These are phyloP conservation scores for Citeromyces matritensis DNA, from an alignment of 805 yeast genomes.

Conservation along the genomic window DNA sequence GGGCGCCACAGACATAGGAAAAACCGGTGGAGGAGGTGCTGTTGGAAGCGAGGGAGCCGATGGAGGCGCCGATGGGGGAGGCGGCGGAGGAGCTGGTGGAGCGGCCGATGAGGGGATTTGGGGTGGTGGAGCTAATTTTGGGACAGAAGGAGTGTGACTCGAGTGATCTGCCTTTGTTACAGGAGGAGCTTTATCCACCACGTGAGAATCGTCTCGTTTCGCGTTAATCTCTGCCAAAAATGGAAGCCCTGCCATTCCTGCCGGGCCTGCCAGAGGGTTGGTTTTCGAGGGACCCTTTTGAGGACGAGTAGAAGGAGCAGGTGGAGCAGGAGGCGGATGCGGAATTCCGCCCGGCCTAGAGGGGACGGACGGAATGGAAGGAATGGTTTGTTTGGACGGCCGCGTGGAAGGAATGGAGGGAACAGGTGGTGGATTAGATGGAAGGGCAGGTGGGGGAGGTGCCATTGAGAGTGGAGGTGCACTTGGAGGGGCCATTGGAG, in stretches of 20 bases:
- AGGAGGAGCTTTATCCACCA: conserved; percentile 20
- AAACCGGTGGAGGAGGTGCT: conserved; percentile 8
- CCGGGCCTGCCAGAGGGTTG: conserved; percentile 8
- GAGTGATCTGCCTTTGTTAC: conserved; percentile 8
- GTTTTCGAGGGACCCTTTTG: conserved; percentile 3
- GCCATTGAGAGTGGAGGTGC: conserved; percentile 8
- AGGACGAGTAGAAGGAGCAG: conserved; percentile 9
- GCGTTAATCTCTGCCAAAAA: conserved; percentile 44
- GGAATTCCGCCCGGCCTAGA: conserved; percentile 4
- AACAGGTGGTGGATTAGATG: conserved; percentile 9
- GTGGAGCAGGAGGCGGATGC: conserved; percentile 9
- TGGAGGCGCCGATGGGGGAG: conserved; percentile 13
- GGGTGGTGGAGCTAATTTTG: conserved; percentile 6
- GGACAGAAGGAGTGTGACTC: conserved; percentile 7
- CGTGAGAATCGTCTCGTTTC: conserved; percentile 34
- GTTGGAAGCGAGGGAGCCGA: conserved; percentile 9
- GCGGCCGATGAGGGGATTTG: conserved; percentile 8
- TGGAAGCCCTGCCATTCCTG: conserved; percentile 28
- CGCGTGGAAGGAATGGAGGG: no score
- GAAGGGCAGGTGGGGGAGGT: conserved; percentile 8
- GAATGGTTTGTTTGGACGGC: no score
- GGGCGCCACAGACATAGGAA: conserved; percentile 6
- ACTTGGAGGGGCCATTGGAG: conserved; percentile 3
- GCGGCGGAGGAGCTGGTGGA: conserved; percentile 12
- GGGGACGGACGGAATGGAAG: conserved; percentile 6